Percentiles rank a stretch among this genome's conserved stretches.
phyloP scores from a whole-genome alignment of 208 protist species.

The Spongospora subterranea region DNA sequence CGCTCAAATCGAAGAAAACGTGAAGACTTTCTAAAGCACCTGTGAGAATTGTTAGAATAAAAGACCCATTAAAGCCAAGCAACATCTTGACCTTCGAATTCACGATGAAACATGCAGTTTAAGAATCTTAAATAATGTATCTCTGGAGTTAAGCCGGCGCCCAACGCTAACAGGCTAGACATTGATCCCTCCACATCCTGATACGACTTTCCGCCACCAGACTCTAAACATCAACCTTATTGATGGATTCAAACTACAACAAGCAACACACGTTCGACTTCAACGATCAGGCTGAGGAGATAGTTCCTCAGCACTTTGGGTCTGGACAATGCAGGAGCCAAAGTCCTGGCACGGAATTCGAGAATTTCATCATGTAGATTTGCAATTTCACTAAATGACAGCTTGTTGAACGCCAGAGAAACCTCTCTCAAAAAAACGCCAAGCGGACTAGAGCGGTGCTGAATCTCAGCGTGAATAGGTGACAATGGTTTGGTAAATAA shows the following conservation, averaged over 20 bases:
- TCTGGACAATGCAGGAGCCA: neutral
- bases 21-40: neutral
- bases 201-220: constrained; percentile 9
- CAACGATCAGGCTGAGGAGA: neutral
- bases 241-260: neutral
- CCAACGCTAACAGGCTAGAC: neutral
- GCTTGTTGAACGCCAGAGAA: constrained; percentile 28
- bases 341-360: neutral
- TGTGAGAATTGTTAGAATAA: neutral
- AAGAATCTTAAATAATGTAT: constrained; percentile 34
- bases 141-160: neutral
- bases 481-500: neutral
- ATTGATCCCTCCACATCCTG: neutral
- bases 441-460: neutral
- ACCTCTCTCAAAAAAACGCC: constrained; percentile 30
- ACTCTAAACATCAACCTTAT: neutral
- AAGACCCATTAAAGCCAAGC: neutral
- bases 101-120: constrained; percentile 34
- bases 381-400: neutral
- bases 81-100: neutral
- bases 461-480: neutral
- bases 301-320: neutral
- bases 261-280: neutral
- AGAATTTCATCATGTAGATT: neutral
- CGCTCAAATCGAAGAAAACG: constrained; percentile 29